Base-by-base conservation (phyloP, 495 filamentous ascomycete genomes). In the Mytilinidion resinicola region DNA sequence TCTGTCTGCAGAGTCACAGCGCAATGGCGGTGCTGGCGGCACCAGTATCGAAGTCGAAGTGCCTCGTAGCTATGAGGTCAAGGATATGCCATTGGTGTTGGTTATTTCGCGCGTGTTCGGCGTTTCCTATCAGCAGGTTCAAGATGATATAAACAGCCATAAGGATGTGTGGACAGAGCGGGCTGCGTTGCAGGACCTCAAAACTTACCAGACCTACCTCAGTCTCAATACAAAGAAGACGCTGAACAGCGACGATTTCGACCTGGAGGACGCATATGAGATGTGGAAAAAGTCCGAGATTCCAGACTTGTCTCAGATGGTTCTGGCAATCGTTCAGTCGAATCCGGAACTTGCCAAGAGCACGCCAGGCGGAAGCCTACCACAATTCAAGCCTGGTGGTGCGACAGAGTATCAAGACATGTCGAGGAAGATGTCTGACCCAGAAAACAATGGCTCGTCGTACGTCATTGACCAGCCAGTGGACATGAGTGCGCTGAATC, bases 11-110 rank as follows among this genome's bases (percentile, higher is more conserved):
- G 74, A 77, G 53, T 69, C 77, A 67, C 76, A 63, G 65, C 74
- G 70, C 57, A 88, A 76, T 64, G 75, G 80, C 48, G 75, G 80
- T 50, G 64, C 74, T 14, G 81, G 78, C 15, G 80, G 83, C 38
- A 79, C 81, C 34, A 81, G 81, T 14, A 81, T 89, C 33, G 91
- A 96, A 69, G 88, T 89, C 8, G 77, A 86, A 33, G 82, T 88
- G 9, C 89, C 91, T 1, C 70, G 93, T 47, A 93, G 84, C 69
- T 90, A 96, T 67, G 86, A 95, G 70, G 85, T 96, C 51, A 95
- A 91, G 74, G 95, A 99, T 67, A 99, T 99, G 95, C 85, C 84
- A 19, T 80, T 96, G 71, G 95, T 96, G 30, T 86, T 91, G 69
- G 79, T 84, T 49, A 92, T 97, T 21, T 83, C 85, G 43, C 85